Conservation (phyloP, 2,329 filamentous ascomycete species). For the Sarocladium oryzae region DNA sequence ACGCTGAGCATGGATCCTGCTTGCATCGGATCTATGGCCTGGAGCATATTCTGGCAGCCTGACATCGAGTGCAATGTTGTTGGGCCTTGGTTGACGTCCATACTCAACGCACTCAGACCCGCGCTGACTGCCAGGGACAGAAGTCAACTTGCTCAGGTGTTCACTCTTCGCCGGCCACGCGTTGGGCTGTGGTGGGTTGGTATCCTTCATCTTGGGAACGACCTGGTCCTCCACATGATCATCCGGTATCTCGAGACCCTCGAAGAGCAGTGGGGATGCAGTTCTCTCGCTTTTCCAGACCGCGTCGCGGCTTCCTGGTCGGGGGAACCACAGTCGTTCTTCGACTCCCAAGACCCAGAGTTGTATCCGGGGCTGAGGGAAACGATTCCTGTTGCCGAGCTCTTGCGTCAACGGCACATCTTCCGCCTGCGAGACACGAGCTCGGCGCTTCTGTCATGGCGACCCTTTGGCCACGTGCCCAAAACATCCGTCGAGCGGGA, state of each 20-base stretch:
- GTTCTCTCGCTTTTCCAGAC: not conserved
- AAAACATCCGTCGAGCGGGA: too few species aligned
- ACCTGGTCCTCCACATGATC: conserved; percentile 17
- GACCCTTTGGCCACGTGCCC: too few species aligned
- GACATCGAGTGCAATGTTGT: conserved; percentile 23
- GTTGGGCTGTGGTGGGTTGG: conserved; percentile 23
- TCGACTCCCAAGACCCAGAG: too few species aligned
- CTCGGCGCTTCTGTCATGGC: too few species aligned
- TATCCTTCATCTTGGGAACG: conserved; percentile 19
- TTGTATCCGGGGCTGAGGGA: too few species aligned
- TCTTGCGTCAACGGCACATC: too few species aligned
- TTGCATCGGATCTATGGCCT: conserved; percentile 20
- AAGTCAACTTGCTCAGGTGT: conserved; percentile 18
- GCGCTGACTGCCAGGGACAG: conserved; percentile 17
- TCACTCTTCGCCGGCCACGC: conserved; percentile 20
- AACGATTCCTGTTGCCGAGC: too few species aligned
- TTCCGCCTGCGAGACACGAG: too few species aligned
- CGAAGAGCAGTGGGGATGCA: conserved; percentile 17
- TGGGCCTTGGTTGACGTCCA: conserved; percentile 22
- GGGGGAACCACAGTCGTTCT: too few species aligned
- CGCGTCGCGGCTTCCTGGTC: too few species aligned
- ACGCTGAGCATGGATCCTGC: conserved; percentile 23
- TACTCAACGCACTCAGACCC: conserved; percentile 17
- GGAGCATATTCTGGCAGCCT: conserved; percentile 25
- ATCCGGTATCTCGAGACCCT: conserved; percentile 18